These are phyloP conservation scores for Arctostaphylos glauca DNA, from an alignment of 148 eudicot genomes.

Conservation along the genomic window DNA sequence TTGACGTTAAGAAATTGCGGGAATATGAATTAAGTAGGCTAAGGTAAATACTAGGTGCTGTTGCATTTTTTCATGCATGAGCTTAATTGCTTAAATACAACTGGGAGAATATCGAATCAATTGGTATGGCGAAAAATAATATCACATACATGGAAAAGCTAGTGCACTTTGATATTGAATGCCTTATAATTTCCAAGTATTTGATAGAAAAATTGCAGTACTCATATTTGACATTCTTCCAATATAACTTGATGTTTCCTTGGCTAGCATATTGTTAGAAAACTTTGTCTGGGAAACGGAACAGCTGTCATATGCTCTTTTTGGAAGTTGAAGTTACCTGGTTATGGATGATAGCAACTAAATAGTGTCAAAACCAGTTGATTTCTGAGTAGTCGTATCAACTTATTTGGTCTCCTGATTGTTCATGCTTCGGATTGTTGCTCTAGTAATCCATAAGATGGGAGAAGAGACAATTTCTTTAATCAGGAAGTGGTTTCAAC, in stretches of 20 bases:
- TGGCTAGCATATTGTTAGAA: neutral
- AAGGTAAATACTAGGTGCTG: slow-evolving; percentile 41
- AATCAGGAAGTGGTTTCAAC: neutral
- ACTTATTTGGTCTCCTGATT: neutral
- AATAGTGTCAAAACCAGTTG: neutral
- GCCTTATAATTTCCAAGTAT: too few species aligned
- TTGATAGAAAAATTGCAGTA: too few species aligned
- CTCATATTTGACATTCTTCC: too few species aligned
- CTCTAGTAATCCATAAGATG: neutral
- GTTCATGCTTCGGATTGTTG: neutral
- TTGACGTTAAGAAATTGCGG: slow-evolving; percentile 70
- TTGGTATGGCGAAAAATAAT: too few species aligned
- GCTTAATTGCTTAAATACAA: neutral
- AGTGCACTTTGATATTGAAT: too few species aligned
- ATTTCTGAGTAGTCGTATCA: neutral
- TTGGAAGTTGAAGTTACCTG: slow-evolving; percentile 5
- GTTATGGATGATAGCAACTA: neutral
- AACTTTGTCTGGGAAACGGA: neutral
- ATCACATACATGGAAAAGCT: too few species aligned
- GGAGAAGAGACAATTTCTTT: neutral
- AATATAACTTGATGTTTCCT: neutral
- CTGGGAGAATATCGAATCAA: too few species aligned
- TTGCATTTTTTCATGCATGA: neutral
- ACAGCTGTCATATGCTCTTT: neutral
- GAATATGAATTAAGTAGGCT: slow-evolving; percentile 90